phyloP scores from a whole-genome alignment of 208 protist species.

The Porcisia hertigi region DNA sequence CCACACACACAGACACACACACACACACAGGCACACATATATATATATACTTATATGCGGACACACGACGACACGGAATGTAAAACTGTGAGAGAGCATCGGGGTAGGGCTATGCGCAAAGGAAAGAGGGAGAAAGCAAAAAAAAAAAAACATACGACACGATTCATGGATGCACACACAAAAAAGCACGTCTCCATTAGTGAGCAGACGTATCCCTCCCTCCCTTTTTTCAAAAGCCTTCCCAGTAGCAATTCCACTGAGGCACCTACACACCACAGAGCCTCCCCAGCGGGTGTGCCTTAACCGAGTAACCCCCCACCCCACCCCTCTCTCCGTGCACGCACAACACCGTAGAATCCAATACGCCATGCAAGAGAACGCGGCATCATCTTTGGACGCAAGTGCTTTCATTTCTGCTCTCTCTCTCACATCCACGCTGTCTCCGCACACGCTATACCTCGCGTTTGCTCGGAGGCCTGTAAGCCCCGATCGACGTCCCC shows the following conservation, averaged over 20 bases:
- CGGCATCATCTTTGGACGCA: neutral
- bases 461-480: constrained; percentile 31
- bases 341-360: neutral
- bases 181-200: neutral
- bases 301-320: neutral
- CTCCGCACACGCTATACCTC: constrained; percentile 12
- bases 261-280: too few species aligned
- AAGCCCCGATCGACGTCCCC: neutral
- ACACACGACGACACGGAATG: neutral
- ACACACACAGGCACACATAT: neutral
- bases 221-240: neutral
- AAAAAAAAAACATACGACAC: neutral
- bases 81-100: neutral
- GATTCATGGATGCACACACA: neutral
- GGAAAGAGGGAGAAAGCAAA: neutral
- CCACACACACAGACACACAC: neutral
- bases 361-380: neutral
- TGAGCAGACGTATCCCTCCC: neutral
- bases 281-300: neutral
- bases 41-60: constrained; percentile 1
- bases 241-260: too few species aligned
- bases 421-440: neutral
- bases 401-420: too few species aligned
- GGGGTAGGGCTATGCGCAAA: neutral
- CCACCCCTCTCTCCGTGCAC: neutral